Base-by-base conservation (phyloP, 371 early-diverging fungal genomes). In the Circinella umbellata region DNA sequence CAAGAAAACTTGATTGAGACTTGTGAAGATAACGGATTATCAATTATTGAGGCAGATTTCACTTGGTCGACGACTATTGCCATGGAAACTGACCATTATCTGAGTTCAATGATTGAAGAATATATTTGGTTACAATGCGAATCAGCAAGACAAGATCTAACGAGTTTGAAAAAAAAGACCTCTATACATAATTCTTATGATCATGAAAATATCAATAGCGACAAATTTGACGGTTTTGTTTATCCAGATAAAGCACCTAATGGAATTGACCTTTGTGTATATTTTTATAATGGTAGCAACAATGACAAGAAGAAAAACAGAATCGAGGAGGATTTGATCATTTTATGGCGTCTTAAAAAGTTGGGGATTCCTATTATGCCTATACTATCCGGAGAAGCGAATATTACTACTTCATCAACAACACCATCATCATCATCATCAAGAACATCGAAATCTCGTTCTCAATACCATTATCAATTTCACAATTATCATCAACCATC, bases 21-120 rank as follows among this genome's bases (percentile, higher is more conserved):
- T 0, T 84, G 64, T 67, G 80, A 80, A 72, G 82, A 85, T 64
- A 72, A 73, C 54, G 85, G 85, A 9, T 65, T 81, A 15, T 78
- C 82, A 11, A 72, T 85, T 20, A 81, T 85, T 57, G 85, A 85
- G 63, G 82, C 82, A 0, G 85, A 85, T 59, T 85, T 82, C 53
- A 80, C 80, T 10, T 74, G 80, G 76, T 60, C 72, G 8, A 71
- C 78, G 8, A 66, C 67, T 27, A 70, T 73, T 7, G 61, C 72
- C 7, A 63, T 53, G 39, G 71, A 66, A 48, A 67, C 69, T 14
- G 35, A 55, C 27, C 27, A 27, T 11, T 64, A 75, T 38, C 64
- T 71, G 20, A 61, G 62, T 49, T 53, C 54, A 4, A 61, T 76
- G 46, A 55, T 80, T 4, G 57, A 74, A 47, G 71, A 69, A 13